These are phyloP conservation scores for Polyplosphaeria fusca DNA, from an alignment of 495 filamentous ascomycete genomes.

Conservation along the genomic window DNA sequence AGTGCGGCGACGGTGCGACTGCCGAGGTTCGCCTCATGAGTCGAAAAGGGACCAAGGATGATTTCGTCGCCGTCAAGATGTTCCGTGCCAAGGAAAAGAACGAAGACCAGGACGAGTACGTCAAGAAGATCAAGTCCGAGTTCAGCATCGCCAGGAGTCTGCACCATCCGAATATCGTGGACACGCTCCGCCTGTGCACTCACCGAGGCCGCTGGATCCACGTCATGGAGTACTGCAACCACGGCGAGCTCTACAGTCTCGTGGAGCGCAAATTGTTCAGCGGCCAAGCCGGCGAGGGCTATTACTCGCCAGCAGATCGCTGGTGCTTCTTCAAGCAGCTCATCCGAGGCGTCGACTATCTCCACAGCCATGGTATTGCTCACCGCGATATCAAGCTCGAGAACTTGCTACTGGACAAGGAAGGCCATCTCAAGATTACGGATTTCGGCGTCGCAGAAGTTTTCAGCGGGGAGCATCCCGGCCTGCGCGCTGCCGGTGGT, in stretches of 20 bases:
- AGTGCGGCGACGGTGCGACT: constrained; percentile 64
- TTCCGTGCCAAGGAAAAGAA: constrained; percentile 61
- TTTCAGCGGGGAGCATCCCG: constrained; percentile 71
- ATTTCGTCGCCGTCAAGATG: constrained; percentile 73
- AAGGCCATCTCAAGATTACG: constrained; percentile 90
- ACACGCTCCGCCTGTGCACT: constrained; percentile 66
- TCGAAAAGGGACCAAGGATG: constrained; percentile 48
- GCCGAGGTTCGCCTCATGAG: constrained; percentile 69
- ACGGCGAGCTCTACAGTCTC: constrained; percentile 69
- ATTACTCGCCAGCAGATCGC: constrained; percentile 58
- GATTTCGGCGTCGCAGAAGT: constrained; percentile 96
- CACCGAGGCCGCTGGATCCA: constrained; percentile 67
- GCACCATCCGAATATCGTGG: constrained; percentile 75
- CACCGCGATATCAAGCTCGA: constrained; percentile 98
- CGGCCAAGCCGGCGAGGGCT: constrained; percentile 33
- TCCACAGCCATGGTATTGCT: constrained; percentile 95
- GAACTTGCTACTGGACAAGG: constrained; percentile 82
- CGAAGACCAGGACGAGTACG: constrained; percentile 64
- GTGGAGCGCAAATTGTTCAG: constrained; percentile 52
- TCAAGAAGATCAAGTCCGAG: constrained; percentile 76
- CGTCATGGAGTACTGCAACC: constrained; percentile 79
- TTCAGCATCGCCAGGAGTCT: constrained; percentile 73
- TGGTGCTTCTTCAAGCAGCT: constrained; percentile 80
- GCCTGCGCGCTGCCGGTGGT: constrained; percentile 58
- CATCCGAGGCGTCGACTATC: constrained; percentile 80